phyloP scores from a whole-genome alignment of 148 eudicot genomes.

The Selenicereus undatus region DNA sequence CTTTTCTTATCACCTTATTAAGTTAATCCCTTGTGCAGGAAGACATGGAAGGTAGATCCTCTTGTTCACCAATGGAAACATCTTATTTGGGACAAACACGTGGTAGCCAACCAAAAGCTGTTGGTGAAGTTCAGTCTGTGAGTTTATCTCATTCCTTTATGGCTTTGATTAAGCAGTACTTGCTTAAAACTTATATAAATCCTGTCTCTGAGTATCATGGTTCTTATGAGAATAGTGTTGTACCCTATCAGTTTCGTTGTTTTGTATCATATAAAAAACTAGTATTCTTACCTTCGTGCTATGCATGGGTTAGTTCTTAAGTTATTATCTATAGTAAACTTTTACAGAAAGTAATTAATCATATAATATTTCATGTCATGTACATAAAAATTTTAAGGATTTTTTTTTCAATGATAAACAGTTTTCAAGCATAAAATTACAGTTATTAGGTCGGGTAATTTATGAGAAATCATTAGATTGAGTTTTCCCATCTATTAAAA shows the following conservation, averaged over 20 bases:
- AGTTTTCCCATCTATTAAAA: too few species aligned
- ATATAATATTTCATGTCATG: too few species aligned
- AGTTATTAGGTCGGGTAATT: too few species aligned
- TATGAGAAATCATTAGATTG: too few species aligned
- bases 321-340: too few species aligned
- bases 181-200: neutral
- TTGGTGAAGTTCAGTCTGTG: slow-evolving; percentile 17
- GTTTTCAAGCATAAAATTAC: too few species aligned
- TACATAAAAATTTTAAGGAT: too few species aligned
- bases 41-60: slow-evolving; percentile 21
- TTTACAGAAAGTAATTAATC: too few species aligned
- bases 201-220: neutral
- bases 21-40: slow-evolving; percentile 25
- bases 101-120: slow-evolving; percentile 14
- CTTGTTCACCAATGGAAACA: slow-evolving; percentile 27
- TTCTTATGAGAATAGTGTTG: neutral
- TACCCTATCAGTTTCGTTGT: neutral
- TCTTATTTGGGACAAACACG: slow-evolving; percentile 21
- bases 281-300: too few species aligned
- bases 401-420: too few species aligned
- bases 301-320: too few species aligned
- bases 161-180: neutral
- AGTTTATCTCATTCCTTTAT: slow-evolving; percentile 5
- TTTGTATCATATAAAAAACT: too few species aligned
- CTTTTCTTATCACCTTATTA: neutral